Evolutionary conservation across 768 basidiomycete genomes (phyloP), one percentile per base, ranked within the genome.

Genomic region (Harrya chromipes): DNA sequence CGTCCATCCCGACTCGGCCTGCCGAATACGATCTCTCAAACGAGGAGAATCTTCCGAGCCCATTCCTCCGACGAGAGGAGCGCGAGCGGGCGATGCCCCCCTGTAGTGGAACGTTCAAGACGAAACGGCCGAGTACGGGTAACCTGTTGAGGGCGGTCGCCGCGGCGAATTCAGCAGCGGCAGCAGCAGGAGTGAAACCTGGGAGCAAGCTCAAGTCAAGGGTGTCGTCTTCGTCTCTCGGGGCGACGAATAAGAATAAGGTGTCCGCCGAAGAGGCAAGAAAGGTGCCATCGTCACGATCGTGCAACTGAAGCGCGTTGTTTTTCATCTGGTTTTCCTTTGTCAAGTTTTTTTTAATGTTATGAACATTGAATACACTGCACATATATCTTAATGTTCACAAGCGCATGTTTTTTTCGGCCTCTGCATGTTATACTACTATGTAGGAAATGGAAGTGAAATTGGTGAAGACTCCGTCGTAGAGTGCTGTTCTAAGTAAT

Each of bases 1-100:
- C 37, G n/a, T 57, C 64, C 7, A 54, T 46, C 4, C 51, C 57
- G 3, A 24, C 20, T 1, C 47, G 40, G 0, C 65, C 77, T 4
- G 72, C 81, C 4, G 70, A 77, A 50, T 92, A 90, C 58, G 83
- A 90, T 63, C 58, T 85, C 10, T 73, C 74, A 1, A 88, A 92
- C 61, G 90, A 90, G 62, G 89, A 90, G 65, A 91, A 90, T 64
- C 74, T 92, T 0, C 90, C 90, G 0, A 89, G 87, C 61, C 90
- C 90, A 6, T 92, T 92, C 68, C 63, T 92, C 37, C 86, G 85
- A 61, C 74, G 79, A 43, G 67, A 52, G 5, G 81, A 82, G 26
- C 66, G 72, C 21, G 74, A 73, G 34, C 59, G 59, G 42, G 21
- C 40, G n/a, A 46, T 26, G 21, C 45, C 26, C 40, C 53, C 50